Evolutionary conservation across 1,284 basidiomycete species (phyloP).

Genomic region (Amylostereum chailletii): DNA sequence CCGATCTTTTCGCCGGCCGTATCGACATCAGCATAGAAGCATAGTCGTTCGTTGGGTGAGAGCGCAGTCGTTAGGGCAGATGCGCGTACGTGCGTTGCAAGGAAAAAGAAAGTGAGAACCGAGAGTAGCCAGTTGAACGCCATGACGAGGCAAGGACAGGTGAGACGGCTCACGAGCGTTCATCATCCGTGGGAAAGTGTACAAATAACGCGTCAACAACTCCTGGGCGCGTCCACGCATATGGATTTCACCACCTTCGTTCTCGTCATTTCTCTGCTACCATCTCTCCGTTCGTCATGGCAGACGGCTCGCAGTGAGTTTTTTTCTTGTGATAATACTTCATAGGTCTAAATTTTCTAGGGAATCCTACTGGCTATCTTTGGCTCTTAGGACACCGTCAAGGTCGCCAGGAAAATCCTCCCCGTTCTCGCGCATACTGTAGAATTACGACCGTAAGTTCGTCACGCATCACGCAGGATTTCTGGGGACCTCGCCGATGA

Average conservation of each 20-base stretch:
- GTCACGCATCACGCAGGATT: too few species aligned
- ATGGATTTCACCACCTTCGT: neutral
- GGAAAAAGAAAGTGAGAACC: constrained; percentile 14
- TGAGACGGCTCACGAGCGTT: neutral
- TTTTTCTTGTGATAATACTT: too few species aligned
- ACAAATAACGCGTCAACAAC: constrained; percentile 22
- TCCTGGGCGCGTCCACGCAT: neutral
- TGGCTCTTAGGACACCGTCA: too few species aligned
- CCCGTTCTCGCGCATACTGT: too few species aligned
- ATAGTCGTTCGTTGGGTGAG: constrained; percentile 78
- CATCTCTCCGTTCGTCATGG: too few species aligned
- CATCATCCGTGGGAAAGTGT: constrained; percentile 18
- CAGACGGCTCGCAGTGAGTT: too few species aligned
- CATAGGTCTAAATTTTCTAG: too few species aligned
- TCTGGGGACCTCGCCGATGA: too few species aligned
- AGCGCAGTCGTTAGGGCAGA: constrained; percentile 87
- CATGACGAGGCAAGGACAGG: constrained; percentile 9
- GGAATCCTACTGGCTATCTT: too few species aligned
- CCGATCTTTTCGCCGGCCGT: constrained; percentile 88
- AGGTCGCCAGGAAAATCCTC: too few species aligned
- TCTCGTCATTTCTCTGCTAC: neutral
- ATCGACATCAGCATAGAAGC: constrained; percentile 97
- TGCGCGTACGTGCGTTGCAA: constrained; percentile 19
- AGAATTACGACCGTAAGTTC: too few species aligned
- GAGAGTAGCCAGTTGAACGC: constrained; percentile 10